These are phyloP conservation scores for Leccinellum rugosiceps DNA, from an alignment of 768 basidiomycete genomes.

Conservation along the genomic window DNA sequence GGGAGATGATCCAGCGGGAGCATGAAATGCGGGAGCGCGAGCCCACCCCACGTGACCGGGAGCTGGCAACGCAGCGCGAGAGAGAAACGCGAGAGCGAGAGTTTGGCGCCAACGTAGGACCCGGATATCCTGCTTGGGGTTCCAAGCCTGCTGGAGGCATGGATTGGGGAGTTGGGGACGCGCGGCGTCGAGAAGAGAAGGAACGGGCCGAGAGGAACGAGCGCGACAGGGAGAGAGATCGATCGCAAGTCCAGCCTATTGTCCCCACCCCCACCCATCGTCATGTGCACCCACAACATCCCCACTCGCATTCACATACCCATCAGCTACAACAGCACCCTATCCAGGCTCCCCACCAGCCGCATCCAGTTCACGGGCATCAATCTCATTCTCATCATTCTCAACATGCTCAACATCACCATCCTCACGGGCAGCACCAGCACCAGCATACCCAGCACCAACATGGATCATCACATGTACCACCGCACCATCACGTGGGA, in stretches of 20 bases:
- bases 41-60: slow-evolving; percentile 20
- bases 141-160: slow-evolving; percentile 33
- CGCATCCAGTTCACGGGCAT: slow-evolving; percentile 26
- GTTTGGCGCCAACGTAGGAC: slow-evolving; percentile 23
- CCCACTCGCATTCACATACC: slow-evolving; percentile 32
- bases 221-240: slow-evolving; percentile 31
- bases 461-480: slow-evolving; percentile 28
- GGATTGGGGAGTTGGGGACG: slow-evolving; percentile 33
- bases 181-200: slow-evolving; percentile 36
- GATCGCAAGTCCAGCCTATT: slow-evolving; percentile 24
- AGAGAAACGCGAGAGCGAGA: slow-evolving; percentile 25
- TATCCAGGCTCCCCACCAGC: slow-evolving; percentile 20
- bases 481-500: slow-evolving; percentile 44
- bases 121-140: slow-evolving; percentile 26
- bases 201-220: slow-evolving; percentile 22
- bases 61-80: slow-evolving; percentile 21
- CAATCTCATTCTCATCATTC: slow-evolving; percentile 34
- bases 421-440: slow-evolving; percentile 28
- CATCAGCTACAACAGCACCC: slow-evolving; percentile 31
- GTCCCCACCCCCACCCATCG: slow-evolving; percentile 27
- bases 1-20: slow-evolving; percentile 29
- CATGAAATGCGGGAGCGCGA: slow-evolving; percentile 25
- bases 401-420: slow-evolving; percentile 26
- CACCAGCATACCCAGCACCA: slow-evolving; percentile 33
- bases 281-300: slow-evolving; percentile 33